These are phyloP conservation scores for Trichoderma sp. DNA, from an alignment of 2,329 filamentous ascomycete genomes.

Conservation along the genomic window DNA sequence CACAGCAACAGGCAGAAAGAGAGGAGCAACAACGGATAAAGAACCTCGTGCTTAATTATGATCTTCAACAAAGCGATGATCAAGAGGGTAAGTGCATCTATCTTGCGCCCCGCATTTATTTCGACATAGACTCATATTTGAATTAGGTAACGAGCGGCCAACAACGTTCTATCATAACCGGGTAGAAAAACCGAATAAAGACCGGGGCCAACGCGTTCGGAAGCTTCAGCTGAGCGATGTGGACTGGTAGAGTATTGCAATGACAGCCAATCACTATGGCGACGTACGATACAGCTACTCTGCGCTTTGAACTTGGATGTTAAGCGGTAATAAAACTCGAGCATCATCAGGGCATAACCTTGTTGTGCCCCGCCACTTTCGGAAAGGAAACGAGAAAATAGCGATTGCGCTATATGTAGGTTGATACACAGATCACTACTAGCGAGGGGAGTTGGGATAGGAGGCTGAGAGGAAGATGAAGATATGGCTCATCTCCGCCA, in stretches of 20 bases:
- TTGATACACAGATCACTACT: neutral
- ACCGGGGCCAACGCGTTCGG: conserved; percentile 77
- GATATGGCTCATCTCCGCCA: neutral
- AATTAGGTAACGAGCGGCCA: conserved; percentile 53
- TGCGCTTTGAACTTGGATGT: neutral
- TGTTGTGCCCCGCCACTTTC: neutral
- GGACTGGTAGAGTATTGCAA: conserved; percentile 71
- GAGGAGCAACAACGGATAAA: conserved; percentile 99
- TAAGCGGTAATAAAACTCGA: neutral
- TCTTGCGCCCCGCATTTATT: neutral
- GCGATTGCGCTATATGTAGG: neutral
- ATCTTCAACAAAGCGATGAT: conserved; percentile 82
- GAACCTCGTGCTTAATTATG: conserved; percentile 93
- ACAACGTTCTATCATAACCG: conserved; percentile 55
- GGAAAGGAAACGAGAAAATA: neutral
- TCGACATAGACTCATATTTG: conserved; percentile 54
- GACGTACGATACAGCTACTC: neutral
- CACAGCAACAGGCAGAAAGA: conserved; percentile 88
- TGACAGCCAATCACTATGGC: neutral
- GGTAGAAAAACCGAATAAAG: conserved; percentile 57
- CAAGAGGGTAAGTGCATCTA: conserved; percentile 66
- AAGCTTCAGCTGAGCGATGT: conserved; percentile 96
- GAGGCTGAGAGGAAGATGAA: neutral
- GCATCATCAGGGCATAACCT: neutral
- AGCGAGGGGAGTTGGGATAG: neutral